Evolutionary conservation across 495 filamentous ascomycete genomes (phyloP), one percentile per base, ranked within the genome.

Genomic region (Tuber magnatum): DNA sequence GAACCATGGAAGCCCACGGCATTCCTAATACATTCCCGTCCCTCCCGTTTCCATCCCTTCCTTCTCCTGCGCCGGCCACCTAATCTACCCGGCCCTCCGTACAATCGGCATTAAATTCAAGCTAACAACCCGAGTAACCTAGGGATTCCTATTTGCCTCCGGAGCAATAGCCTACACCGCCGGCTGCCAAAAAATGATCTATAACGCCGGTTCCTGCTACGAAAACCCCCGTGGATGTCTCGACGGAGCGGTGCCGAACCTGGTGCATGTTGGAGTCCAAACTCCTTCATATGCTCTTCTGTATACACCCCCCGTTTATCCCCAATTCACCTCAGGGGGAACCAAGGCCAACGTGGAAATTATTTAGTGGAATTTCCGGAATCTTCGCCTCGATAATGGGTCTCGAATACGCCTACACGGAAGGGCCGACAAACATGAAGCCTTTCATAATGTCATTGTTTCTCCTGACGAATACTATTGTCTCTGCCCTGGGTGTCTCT

Each of bases 401-500:
- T 0, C 89, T 91, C 78, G 91, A 91, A 80, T 88, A 92, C 77
- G 91, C 91, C 3, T 93, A 91, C 84, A 89, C 90, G 10, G 88
- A 91, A 40, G 88, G 91, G 0, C 91, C 91, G 0, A 83, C 86
- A 39, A 87, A 86, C 78, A 93, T 93, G 91, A 88, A 89, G 73
- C 88, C 88, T 69, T 86, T 92, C 44, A 89, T 93, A 35, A 88
- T 89, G 78, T 87, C 89, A 32, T 81, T 93, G 69, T 91, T 89
- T 82, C 83, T 92, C 32, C 86, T 90, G 78, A 88, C 86, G 81
- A 88, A 84, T 20, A 88, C 88, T 28, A 75, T 91, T 38, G 89
- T 87, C 61, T 90, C 88, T 74, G 86, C 85, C 38, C 85, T 90
- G 18, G 88, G 88, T 18, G 83, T 89, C 71, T 88, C 89, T n/a